Evolutionary conservation across 2,329 filamentous ascomycete genomes (phyloP).

Genomic region (Xylariaceae sp.): DNA sequence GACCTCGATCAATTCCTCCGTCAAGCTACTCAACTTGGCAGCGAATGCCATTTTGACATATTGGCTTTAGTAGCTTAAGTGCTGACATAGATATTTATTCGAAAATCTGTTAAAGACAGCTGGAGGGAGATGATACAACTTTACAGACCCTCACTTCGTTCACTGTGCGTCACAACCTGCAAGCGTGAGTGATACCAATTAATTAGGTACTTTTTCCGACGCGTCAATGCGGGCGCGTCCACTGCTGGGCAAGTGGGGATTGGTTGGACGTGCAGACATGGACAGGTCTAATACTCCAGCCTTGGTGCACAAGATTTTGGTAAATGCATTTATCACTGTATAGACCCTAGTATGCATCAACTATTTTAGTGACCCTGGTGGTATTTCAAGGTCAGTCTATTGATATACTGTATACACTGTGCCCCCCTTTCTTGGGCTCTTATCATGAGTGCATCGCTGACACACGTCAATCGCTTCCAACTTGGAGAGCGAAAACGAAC

Average conservation of each 20-base stretch:
- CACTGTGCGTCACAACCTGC: slow-evolving; percentile 4
- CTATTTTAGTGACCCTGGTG: too few species aligned
- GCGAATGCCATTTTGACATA: slow-evolving; percentile 69
- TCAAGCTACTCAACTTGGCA: slow-evolving; percentile 66
- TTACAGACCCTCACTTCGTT: neutral
- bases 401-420: neutral
- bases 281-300: neutral
- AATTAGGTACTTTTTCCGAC: slow-evolving; percentile 4
- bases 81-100: neutral
- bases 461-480: neutral
- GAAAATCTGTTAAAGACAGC: too few species aligned
- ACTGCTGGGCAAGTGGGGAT: too few species aligned
- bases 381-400: too few species aligned
- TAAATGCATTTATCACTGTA: neutral
- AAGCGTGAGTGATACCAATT: neutral
- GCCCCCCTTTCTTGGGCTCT: slow-evolving; percentile 3
- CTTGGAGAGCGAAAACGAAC: slow-evolving; percentile 7
- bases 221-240: slow-evolving; percentile 11
- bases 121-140: too few species aligned
- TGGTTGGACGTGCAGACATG: too few species aligned
- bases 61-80: neutral
- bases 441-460: neutral
- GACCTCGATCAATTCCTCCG: slow-evolving; percentile 72
- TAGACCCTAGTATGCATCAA: neutral
- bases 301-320: neutral